These are phyloP conservation scores for Ganoderma leucocontextum DNA, from an alignment of 1,284 basidiomycete species.

Conservation along the genomic window DNA sequence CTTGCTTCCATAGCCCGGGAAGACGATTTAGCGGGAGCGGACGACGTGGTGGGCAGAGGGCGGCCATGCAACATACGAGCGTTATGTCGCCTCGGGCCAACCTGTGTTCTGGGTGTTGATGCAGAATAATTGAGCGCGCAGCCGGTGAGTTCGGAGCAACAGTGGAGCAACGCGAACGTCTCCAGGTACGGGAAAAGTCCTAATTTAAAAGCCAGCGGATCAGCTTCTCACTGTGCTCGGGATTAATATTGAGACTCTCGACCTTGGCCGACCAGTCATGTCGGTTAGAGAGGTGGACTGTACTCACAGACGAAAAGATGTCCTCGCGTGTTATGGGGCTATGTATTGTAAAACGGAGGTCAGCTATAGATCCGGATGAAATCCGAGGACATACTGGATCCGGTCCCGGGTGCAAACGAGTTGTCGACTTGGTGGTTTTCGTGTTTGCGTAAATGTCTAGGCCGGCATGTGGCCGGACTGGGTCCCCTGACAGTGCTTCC, in stretches of 20 bases:
- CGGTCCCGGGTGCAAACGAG: not conserved
- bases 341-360: not conserved
- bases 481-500: not conserved
- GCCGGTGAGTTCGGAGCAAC: not conserved
- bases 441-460: not conserved
- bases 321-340: not conserved
- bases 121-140: not conserved
- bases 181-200: not conserved
- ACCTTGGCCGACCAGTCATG: not conserved
- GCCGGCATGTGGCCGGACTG: not conserved
- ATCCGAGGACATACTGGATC: not conserved
- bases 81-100: not conserved
- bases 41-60: not conserved
- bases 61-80: not conserved
- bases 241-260: not conserved
- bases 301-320: not conserved
- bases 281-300: not conserved
- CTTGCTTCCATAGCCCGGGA: not conserved
- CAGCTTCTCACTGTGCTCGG: not conserved
- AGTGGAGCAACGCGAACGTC: not conserved
- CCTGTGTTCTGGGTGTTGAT: not conserved
- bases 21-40: not conserved
- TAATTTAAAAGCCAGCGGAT: not conserved
- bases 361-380: not conserved
- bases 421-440: constrained; percentile 1